Evolutionary conservation across 192 early-diverging fungal species (phyloP), one percentile per base, ranked within the genome.

Genomic region (Rhizophagus clarus): DNA sequence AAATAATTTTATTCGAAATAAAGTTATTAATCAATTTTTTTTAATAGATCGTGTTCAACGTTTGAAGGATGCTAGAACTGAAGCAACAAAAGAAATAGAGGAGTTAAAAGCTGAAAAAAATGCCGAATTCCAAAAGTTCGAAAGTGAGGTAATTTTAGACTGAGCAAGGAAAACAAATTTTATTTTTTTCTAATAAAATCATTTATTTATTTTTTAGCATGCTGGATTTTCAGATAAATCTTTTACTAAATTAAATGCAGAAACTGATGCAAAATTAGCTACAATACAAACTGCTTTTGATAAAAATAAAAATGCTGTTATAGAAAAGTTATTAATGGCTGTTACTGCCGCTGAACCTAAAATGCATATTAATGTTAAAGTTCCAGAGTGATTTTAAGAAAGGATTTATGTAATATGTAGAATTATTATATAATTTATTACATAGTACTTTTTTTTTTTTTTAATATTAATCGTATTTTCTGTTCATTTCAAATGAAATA

Each of bases 31-130:
- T 24, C 24, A 7, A 40, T 32, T 70, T 29, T 32, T 61, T 2
- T 15, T 24, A 12, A 63, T 78, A 95, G 93, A 97, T 87, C 95
- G 97, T 72, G 90, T 95, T 70, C 92, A 97, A 85, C 90, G 95
- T 63, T 87, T 99, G 68, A 96, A 97, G 88, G 96, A 96, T 82
- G 97, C 97, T n/a, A 93, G 97, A 77, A 90, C 93, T 14, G 96
- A 97, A 80, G 97, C 97, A 32, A 88, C 88, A 76, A 96, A 96
- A 85, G 97, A 97, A 70, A 97, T 99, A 77, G 93, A 95, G 62
- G 88, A 87, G 51, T 87, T 97, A 63, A 97, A 97, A 85, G 86
- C 86, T 60, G 88, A 91, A 83, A 99, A 97, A 89, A 92, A 92
- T 80, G 85, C 88, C 56, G 96, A 97, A 80, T 95, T 93, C 81